phyloP scores from a whole-genome alignment of 2,329 filamentous ascomycete genomes.

The Penicillium decumbens region DNA sequence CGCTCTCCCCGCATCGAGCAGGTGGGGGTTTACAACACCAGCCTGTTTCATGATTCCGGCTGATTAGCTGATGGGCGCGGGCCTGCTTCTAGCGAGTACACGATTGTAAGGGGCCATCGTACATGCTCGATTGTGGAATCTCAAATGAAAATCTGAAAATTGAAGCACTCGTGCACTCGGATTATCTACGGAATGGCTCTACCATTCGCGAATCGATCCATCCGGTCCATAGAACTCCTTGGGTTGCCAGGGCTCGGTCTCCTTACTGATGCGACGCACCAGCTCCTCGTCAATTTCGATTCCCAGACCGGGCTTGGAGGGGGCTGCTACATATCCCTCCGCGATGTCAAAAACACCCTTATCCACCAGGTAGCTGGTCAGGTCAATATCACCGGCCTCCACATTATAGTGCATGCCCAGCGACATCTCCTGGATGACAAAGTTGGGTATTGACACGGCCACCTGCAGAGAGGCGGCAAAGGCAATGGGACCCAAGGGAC shows the following conservation, averaged over 20 bases:
- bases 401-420: conserved; percentile 74
- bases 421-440: conserved; percentile 73
- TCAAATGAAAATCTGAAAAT: neutral
- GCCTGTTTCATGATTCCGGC: neutral
- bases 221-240: conserved; percentile 65
- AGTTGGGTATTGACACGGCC: conserved; percentile 59
- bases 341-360: conserved; percentile 61
- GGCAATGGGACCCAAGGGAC: conserved; percentile 67
- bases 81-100: neutral
- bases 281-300: conserved; percentile 68
- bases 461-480: conserved; percentile 68
- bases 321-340: conserved; percentile 60
- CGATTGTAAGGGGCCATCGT: neutral
- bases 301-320: conserved; percentile 59
- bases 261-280: conserved; percentile 56
- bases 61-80: neutral
- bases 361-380: conserved; percentile 64
- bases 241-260: conserved; percentile 60
- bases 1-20: conserved; percentile 10
- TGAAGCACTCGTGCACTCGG: neutral
- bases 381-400: conserved; percentile 57
- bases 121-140: neutral
- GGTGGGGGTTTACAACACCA: neutral
- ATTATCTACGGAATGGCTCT: conserved; percentile 9
- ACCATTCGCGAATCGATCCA: conserved; percentile 66